Conservation (phyloP, 2,329 filamentous ascomycete genomes). For the Hypoxylon sp. region DNA sequence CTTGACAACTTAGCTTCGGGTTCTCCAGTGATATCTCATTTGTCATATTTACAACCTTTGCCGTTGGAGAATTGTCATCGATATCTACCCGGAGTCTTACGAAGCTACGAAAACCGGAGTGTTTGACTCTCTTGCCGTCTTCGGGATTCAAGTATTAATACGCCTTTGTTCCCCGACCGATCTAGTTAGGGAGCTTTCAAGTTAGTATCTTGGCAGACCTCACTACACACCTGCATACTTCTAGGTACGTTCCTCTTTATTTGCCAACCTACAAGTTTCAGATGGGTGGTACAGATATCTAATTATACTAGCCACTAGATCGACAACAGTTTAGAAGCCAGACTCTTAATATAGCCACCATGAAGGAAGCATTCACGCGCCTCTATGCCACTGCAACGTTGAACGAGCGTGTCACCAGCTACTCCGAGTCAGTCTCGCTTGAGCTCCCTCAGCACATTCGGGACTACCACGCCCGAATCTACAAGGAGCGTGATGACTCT, state of each 20-base stretch:
- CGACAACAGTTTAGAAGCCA: neutral
- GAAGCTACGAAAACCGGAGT: neutral
- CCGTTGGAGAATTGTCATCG: neutral
- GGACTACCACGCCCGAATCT: conserved; percentile 51
- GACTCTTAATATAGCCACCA: conserved; percentile 7
- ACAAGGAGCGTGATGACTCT: conserved; percentile 39
- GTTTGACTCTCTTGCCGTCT: neutral
- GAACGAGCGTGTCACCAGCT: conserved; percentile 50
- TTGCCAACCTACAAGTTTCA: neutral
- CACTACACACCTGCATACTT: neutral
- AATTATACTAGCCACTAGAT: neutral
- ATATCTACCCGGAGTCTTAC: conserved; percentile 1
- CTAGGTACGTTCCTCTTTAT: neutral
- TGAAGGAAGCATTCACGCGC: conserved; percentile 39
- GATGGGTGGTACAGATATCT: neutral
- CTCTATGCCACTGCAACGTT: conserved; percentile 54
- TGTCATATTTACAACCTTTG: conserved; percentile 6
- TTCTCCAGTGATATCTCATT: neutral
- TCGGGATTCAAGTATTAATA: neutral
- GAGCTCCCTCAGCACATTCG: conserved; percentile 50
- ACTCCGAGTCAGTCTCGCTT: conserved; percentile 53
- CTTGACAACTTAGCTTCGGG: too few species aligned
- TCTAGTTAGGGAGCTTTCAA: conserved; percentile 1
- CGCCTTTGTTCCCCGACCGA: conserved; percentile 7
- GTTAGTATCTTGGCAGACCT: conserved; percentile 2